phyloP scores from a whole-genome alignment of 2,329 filamentous ascomycete species.

The Hypoxylon sp. region DNA sequence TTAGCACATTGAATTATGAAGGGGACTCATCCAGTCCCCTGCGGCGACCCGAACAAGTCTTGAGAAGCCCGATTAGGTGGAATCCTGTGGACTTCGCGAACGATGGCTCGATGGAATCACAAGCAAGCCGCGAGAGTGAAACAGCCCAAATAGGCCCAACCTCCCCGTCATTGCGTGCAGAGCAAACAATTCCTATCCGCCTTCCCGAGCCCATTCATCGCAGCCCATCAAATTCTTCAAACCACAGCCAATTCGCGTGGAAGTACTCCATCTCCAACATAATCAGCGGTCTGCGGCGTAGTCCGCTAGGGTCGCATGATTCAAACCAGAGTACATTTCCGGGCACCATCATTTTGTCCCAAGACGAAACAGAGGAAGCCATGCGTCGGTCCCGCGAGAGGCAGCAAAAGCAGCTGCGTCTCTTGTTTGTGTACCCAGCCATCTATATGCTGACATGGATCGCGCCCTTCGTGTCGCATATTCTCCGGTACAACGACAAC shows the following conservation, averaged over 20 bases:
- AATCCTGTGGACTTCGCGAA: slow-evolving; percentile 45
- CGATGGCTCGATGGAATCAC: slow-evolving; percentile 22
- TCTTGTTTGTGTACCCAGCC: slow-evolving; percentile 81
- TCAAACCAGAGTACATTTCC: slow-evolving; percentile 11
- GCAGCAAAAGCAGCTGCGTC: slow-evolving; percentile 76
- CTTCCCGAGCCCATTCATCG: slow-evolving; percentile 21
- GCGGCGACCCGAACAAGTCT: slow-evolving; percentile 21
- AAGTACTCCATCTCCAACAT: slow-evolving; percentile 39
- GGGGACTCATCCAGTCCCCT: slow-evolving; percentile 31
- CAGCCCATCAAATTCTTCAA: slow-evolving; percentile 3
- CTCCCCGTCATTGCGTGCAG: slow-evolving; percentile 9
- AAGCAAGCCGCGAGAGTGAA: slow-evolving; percentile 17
- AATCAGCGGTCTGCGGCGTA: slow-evolving; percentile 30
- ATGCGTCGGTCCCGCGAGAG: slow-evolving; percentile 62
- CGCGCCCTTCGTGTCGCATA: slow-evolving; percentile 76
- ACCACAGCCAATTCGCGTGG: slow-evolving; percentile 19
- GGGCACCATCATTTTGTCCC: slow-evolving; percentile 40
- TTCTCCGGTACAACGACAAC: slow-evolving; percentile 65
- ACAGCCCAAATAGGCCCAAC: slow-evolving; percentile 26
- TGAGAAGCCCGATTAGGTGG: slow-evolving; percentile 44
- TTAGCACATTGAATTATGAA: slow-evolving; percentile 47
- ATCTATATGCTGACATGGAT: slow-evolving; percentile 81
- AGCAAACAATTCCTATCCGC: slow-evolving; percentile 20
- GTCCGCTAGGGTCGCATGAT: not conserved
- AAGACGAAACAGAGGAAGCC: slow-evolving; percentile 50